Evolutionary conservation across 164 flowering plant species (phyloP).

Genomic region (Tinospora cordifolia): DNA sequence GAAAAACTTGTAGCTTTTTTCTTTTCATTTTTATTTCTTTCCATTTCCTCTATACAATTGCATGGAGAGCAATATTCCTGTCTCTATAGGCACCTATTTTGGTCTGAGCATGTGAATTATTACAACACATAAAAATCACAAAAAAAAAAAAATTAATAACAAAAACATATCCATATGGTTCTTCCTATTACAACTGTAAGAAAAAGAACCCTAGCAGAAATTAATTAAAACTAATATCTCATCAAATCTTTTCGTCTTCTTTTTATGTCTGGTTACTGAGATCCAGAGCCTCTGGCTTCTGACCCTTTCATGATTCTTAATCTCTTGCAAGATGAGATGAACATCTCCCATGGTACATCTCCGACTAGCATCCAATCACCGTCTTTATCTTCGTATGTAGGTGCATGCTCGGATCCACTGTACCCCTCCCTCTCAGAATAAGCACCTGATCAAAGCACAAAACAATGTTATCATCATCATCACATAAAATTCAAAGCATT

Average conservation of each 20-base stretch:
- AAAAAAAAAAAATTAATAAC: conserved; percentile 5
- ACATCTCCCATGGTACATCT: conserved; percentile 94
- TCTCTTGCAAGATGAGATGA: conserved; percentile 57
- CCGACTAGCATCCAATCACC: conserved; percentile 95
- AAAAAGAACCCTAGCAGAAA: conserved; percentile 4
- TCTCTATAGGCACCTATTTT: conserved; percentile 11
- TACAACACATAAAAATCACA: conserved; percentile 14
- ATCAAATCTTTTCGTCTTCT: neutral
- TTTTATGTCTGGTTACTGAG: conserved; percentile 16
- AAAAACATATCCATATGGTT: conserved; percentile 3
- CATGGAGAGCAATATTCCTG: conserved; percentile 11
- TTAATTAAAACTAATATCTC: neutral
- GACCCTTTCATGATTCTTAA: conserved; percentile 74
- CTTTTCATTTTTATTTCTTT: neutral
- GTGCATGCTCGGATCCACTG: conserved; percentile 56
- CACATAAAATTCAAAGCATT: neutral
- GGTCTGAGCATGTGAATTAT: conserved; percentile 7
- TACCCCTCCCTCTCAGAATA: conserved; percentile 67
- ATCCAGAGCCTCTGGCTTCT: conserved; percentile 61
- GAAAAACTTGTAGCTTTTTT: conserved; percentile 1
- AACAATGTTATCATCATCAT: conserved; percentile 4
- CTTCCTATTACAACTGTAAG: conserved; percentile 6
- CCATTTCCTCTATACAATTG: conserved; percentile 13
- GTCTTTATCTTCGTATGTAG: conserved; percentile 83
- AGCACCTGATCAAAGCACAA: conserved; percentile 24